A percentile compares a stretch with the other conserved stretches of the same genome.
phyloP scores from a whole-genome alignment of 1,284 basidiomycete species.

The Pseudomicrostroma phylloplanum region DNA sequence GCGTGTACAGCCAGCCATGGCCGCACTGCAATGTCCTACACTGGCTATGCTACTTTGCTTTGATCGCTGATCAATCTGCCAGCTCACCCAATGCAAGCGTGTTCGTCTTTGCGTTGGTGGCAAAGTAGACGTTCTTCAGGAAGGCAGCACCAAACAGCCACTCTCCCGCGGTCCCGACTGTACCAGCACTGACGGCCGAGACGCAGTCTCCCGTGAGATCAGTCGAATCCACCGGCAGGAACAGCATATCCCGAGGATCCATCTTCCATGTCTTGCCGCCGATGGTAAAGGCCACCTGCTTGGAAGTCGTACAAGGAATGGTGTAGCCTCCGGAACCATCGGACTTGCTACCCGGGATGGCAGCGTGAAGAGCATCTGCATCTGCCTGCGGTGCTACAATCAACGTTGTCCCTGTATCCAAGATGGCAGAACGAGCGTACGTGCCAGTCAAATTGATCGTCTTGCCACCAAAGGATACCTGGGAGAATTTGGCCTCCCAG shows the following conservation, averaged over 20 bases:
- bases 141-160: conserved; percentile 60
- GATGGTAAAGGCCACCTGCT: conserved; percentile 64
- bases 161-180: conserved; percentile 55
- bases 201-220: conserved; percentile 66
- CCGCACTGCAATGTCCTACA: too few species aligned
- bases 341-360: conserved; percentile 60
- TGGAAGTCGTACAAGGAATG: conserved; percentile 68
- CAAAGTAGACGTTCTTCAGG: conserved; percentile 56
- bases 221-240: conserved; percentile 61
- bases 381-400: conserved; percentile 52
- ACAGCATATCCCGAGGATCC: conserved; percentile 60
- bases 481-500: conserved; percentile 67
- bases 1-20: too few species aligned
- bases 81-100: conserved; percentile 61
- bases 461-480: conserved; percentile 59
- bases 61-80: not conserved
- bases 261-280: conserved; percentile 60
- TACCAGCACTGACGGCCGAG: conserved; percentile 66
- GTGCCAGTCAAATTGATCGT: conserved; percentile 59
- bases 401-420: conserved; percentile 52
- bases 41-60: too few species aligned
- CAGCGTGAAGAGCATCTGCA: conserved; percentile 59
- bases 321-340: conserved; percentile 59
- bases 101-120: conserved; percentile 65
- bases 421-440: conserved; percentile 51